phyloP scores from a whole-genome alignment of 495 filamentous ascomycete genomes.

The Podospora pseudopauciseta region DNA sequence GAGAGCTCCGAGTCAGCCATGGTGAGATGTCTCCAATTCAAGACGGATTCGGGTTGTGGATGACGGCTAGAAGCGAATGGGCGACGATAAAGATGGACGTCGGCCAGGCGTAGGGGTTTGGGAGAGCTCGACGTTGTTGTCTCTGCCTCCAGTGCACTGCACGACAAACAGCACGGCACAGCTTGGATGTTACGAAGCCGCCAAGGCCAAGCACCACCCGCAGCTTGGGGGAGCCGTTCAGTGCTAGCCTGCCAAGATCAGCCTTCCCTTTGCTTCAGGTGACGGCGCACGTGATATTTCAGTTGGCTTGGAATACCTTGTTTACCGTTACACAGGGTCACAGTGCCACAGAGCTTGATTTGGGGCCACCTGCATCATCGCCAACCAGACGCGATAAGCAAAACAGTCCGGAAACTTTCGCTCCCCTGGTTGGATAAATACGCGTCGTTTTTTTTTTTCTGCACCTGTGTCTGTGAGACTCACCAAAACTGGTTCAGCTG shows the following conservation, averaged over 20 bases:
- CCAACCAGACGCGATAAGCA: neutral
- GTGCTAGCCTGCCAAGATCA: neutral
- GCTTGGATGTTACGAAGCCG: conserved; percentile 18
- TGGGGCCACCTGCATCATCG: neutral
- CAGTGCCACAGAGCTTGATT: too few relatives aligned
- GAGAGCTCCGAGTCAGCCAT: conserved; percentile 69
- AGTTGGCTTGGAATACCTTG: neutral
- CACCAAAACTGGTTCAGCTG: neutral
- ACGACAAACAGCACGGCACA: conserved; percentile 14
- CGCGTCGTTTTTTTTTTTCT: neutral
- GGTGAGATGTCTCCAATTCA: conserved; percentile 20
- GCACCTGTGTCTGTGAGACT: too few relatives aligned
- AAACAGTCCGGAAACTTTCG: neutral
- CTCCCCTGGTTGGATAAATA: neutral
- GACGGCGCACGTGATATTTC: neutral
- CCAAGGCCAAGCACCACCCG: conserved; percentile 13
- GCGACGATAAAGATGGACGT: neutral
- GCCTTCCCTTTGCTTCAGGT: neutral
- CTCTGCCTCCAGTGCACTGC: conserved; percentile 2
- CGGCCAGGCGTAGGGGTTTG: neutral
- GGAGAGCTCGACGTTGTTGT: conserved; percentile 8
- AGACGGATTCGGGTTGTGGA: neutral
- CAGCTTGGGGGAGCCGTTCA: neutral
- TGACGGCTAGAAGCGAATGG: neutral
- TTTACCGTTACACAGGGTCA: neutral